Evolutionary conservation across 1,139 yeast genomes (phyloP).

Genomic region (Hemisphaericaspora xylanilytica): DNA sequence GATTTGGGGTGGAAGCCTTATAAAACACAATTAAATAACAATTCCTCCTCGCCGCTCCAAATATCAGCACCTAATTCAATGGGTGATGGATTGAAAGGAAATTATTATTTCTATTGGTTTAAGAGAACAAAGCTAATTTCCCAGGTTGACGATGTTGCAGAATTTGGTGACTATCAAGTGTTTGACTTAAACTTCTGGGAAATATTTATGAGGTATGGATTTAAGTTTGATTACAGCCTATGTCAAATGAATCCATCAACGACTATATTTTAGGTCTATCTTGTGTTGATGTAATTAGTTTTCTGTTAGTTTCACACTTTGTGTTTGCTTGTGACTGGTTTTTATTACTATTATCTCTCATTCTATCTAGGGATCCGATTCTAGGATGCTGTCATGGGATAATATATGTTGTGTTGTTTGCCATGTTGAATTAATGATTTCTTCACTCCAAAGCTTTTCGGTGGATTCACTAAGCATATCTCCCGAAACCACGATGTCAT

Average conservation of each 20-base stretch:
- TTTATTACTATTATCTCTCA: not conserved
- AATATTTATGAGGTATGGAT: slow-evolving; percentile 37
- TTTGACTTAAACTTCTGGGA: slow-evolving; percentile 48
- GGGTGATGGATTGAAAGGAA: slow-evolving; percentile 13
- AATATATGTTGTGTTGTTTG: slow-evolving; percentile 11
- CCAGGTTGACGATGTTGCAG: slow-evolving; percentile 19
- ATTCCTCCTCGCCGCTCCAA: slow-evolving; percentile 6
- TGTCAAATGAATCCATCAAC: slow-evolving; percentile 32
- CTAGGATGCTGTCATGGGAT: slow-evolving; percentile 4
- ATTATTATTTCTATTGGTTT: slow-evolving; percentile 36
- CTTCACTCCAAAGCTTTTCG: slow-evolving; percentile 7
- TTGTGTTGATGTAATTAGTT: not conserved
- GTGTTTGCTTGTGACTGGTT: slow-evolving; percentile 1
- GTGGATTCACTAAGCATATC: slow-evolving; percentile 1
- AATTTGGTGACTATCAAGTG: slow-evolving; percentile 43
- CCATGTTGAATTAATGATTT: slow-evolving; percentile 5
- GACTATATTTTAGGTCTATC: slow-evolving; percentile 18
- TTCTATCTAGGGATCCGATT: slow-evolving; percentile 3
- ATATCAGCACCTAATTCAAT: slow-evolving; percentile 8
- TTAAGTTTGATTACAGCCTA: slow-evolving; percentile 32
- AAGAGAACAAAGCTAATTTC: slow-evolving; percentile 27
- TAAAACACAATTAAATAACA: slow-evolving; percentile 15
- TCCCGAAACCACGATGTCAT: not conserved
- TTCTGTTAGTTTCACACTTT: not conserved
- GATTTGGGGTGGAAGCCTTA: slow-evolving; percentile 48